Base-by-base conservation (phyloP, 1,284 basidiomycete species). In the Puccinia novopanici region DNA sequence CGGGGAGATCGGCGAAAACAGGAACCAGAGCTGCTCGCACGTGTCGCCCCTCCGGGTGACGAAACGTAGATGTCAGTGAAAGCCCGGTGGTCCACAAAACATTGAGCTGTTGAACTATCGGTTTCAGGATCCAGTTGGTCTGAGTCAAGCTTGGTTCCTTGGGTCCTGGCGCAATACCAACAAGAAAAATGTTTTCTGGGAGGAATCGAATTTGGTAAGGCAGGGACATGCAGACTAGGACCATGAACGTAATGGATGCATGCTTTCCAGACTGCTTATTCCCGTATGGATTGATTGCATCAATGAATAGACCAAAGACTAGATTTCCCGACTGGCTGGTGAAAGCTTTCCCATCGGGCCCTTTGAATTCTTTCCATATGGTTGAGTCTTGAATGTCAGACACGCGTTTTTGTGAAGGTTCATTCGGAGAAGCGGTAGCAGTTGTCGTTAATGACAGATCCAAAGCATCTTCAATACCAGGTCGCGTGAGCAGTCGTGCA, bases 171-270 rank as follows among this genome's bases (percentile, higher is more conserved):
- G 85, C 85, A n/a, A 88, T 82, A 0, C 86, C 86, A 9, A 84
- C 85, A 12, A 87, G 83, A 75, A 84, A 87, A 24, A 87, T 83
- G 65, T 87, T 87, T 73, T 87, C 85, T 0, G 82, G 63, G 22
- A 83, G 82, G 77, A 85, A 85, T 0, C 87, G 85, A 17, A 86
- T 48, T 3, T 81, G 30, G 0, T 82, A 82, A 3, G 87, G 87
- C 5, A 67, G 48, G 22, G 30, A n/a, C 15, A 77, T 19, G 37
- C 59, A 77, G 3, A 68, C 59, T 9, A 77, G 37, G 0, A 77
- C 52, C 12, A 77, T 55, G 27, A 77, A 77, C 1, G 63, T 77
- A 15, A 77, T 77, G 17, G 45, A 52, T 6, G 22, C 75, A 57
- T 77, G 75, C 17, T 77, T 65, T n/a, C 75, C 75, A 27, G n/a